A percentile compares a stretch with the other conserved stretches of the same genome.
Evolutionary conservation across 176 grass and related monocot genomes (phyloP).

Genomic region (Oryza glumipatula): DNA sequence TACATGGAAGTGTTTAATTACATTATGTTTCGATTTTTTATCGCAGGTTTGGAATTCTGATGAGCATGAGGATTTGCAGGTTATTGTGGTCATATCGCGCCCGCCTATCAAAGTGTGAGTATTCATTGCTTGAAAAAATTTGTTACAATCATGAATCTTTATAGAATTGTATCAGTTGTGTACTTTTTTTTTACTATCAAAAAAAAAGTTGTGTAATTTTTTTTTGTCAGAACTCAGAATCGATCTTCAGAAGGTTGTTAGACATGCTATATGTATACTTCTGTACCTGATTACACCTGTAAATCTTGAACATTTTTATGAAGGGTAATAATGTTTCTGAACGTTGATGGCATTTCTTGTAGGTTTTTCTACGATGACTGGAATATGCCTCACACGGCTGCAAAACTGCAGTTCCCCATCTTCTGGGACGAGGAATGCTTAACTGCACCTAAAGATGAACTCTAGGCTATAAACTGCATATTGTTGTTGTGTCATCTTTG

Average conservation of each 20-base stretch:
- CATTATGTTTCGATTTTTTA: slow-evolving; percentile 1
- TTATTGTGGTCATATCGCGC: slow-evolving; percentile 73
- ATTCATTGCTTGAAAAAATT: too few relatives aligned
- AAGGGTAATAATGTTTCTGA: slow-evolving; percentile 11
- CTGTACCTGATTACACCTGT: not conserved
- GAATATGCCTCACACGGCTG: slow-evolving; percentile 74
- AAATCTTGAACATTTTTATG: not conserved
- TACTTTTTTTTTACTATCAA: too few relatives aligned
- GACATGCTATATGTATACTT: not conserved
- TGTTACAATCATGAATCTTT: too few relatives aligned
- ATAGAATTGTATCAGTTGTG: too few relatives aligned
- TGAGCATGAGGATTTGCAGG: slow-evolving; percentile 80
- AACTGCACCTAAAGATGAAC: slow-evolving; percentile 71
- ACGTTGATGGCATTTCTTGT: not conserved
- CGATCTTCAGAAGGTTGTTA: not conserved
- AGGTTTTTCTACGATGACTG: slow-evolving; percentile 90
- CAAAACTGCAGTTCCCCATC: slow-evolving; percentile 79
- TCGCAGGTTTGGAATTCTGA: slow-evolving; percentile 84
- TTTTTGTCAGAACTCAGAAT: not conserved
- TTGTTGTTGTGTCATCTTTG: not conserved
- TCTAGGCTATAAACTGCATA: slow-evolving; percentile 44
- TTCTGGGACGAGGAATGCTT: slow-evolving; percentile 84
- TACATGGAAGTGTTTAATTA: slow-evolving; percentile 12
- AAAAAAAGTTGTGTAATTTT: too few relatives aligned
- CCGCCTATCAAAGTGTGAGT: slow-evolving; percentile 82